These are phyloP conservation scores for Boletus tomentosulus DNA, from an alignment of 768 basidiomycete genomes.

Conservation along the genomic window DNA sequence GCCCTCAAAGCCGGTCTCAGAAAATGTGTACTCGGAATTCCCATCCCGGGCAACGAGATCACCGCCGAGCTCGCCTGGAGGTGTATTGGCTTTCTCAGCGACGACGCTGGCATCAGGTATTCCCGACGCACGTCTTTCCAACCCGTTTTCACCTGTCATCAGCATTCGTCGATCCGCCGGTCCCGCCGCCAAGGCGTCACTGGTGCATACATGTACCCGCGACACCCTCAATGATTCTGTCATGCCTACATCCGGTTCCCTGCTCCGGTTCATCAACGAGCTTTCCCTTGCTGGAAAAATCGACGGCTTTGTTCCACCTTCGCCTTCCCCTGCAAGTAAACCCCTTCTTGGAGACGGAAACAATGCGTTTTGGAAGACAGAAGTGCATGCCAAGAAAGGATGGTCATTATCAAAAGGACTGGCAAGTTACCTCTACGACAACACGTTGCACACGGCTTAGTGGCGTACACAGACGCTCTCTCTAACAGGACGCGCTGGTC, in stretches of 20 bases:
- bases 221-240: constrained; percentile 41
- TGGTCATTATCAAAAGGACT: constrained; percentile 21
- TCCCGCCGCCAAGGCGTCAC: constrained; percentile 71
- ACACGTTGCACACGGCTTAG: neutral
- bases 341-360: constrained; percentile 18
- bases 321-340: neutral
- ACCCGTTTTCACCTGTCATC: constrained; percentile 5
- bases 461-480: constrained; percentile 60
- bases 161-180: constrained; percentile 87
- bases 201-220: constrained; percentile 70
- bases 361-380: constrained; percentile 27
- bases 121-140: neutral
- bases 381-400: constrained; percentile 19
- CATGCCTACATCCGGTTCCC: constrained; percentile 25
- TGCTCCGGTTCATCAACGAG: constrained; percentile 21
- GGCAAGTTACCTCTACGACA: constrained; percentile 11
- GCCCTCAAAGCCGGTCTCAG: constrained; percentile 65
- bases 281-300: constrained; percentile 18
- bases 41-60: constrained; percentile 55
- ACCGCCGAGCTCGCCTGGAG: constrained; percentile 81
- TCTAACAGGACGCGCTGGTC: constrained; percentile 64
- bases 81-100: constrained; percentile 65
- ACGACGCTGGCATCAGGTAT: constrained; percentile 80
- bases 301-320: constrained; percentile 13
- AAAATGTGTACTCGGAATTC: constrained; percentile 13